Evolutionary conservation across 805 yeast genomes (phyloP).

Genomic region (Suhomyces faveliae): DNA sequence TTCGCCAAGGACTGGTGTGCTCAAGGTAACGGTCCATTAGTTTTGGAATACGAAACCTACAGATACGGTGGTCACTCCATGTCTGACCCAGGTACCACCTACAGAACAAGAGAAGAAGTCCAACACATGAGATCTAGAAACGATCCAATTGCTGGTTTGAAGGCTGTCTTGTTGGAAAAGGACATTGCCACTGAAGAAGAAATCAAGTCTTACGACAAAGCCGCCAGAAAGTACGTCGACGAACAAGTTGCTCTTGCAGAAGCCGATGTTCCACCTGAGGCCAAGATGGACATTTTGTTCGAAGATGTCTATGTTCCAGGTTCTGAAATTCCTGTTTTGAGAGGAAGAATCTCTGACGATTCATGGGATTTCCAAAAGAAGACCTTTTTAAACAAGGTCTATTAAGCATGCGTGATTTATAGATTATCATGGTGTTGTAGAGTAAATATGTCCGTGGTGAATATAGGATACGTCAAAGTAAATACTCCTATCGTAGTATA

Average conservation of each 20-base stretch:
- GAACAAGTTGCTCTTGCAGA: constrained; percentile 94
- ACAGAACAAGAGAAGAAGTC: constrained; percentile 99
- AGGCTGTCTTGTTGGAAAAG: constrained; percentile 78
- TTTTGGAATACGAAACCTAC: constrained; percentile 95
- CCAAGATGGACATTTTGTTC: constrained; percentile 88
- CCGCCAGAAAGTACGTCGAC: constrained; percentile 92
- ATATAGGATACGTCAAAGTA: not conserved
- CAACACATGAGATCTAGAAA: constrained; percentile 98
- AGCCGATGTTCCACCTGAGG: constrained; percentile 92
- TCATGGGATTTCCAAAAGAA: constrained; percentile 75
- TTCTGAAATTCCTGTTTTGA: constrained; percentile 83
- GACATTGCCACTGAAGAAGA: constrained; percentile 91
- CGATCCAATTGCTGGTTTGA: constrained; percentile 96
- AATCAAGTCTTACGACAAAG: constrained; percentile 91
- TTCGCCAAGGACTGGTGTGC: constrained; percentile 96
- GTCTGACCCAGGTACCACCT: constrained; percentile 99
- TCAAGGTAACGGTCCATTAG: constrained; percentile 93
- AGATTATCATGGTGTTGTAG: not conserved
- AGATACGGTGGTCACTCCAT: constrained; percentile 99
- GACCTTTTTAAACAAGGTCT: constrained; percentile 46
- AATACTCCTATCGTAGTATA: no score
- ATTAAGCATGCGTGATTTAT: constrained; percentile 23
- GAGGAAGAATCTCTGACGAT: constrained; percentile 97
- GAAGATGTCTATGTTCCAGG: constrained; percentile 97
- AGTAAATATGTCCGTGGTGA: not conserved